Percentiles rank a stretch among this genome's conserved stretches.
Evolutionary conservation across 2,329 filamentous ascomycete genomes (phyloP).

Genomic region (Beauveria caledonica): DNA sequence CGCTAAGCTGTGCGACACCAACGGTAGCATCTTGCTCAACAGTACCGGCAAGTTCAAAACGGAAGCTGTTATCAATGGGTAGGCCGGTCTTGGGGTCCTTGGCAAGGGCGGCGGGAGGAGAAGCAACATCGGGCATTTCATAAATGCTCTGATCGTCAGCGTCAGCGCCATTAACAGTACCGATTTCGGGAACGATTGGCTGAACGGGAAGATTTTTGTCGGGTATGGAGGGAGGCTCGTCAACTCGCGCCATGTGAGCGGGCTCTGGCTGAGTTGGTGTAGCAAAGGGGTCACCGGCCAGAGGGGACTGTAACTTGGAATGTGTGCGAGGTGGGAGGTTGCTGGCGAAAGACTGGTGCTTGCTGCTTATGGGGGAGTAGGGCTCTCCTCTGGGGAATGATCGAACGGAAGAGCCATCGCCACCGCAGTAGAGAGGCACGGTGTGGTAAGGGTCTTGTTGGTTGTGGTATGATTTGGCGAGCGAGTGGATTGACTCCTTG

Average conservation of each 20-base stretch:
- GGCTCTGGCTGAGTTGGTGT: slow-evolving; percentile 26
- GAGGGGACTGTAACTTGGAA: slow-evolving; percentile 36
- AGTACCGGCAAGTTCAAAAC: slow-evolving; percentile 13
- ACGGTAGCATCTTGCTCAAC: slow-evolving; percentile 1
- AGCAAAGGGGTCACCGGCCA: slow-evolving; percentile 25
- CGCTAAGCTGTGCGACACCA: slow-evolving; percentile 15
- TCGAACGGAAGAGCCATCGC: slow-evolving; percentile 48
- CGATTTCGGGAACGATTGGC: slow-evolving; percentile 32
- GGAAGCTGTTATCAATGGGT: slow-evolving; percentile 13
- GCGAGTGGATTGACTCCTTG: slow-evolving; percentile 75
- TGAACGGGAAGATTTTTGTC: slow-evolving; percentile 23
- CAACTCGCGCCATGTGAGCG: slow-evolving; percentile 16
- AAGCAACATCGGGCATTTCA: slow-evolving; percentile 22
- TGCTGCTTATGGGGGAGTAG: slow-evolving; percentile 35
- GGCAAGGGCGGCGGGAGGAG: slow-evolving; percentile 22
- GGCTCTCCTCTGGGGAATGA: slow-evolving; percentile 38
- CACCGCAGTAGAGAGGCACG: slow-evolving; percentile 47
- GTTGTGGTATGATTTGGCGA: slow-evolving; percentile 66
- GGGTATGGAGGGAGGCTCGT: slow-evolving; percentile 15
- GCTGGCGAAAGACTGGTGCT: slow-evolving; percentile 23
- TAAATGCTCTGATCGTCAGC: slow-evolving; percentile 16
- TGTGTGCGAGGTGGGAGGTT: slow-evolving; percentile 28
- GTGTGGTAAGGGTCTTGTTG: slow-evolving; percentile 80
- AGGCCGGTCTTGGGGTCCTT: slow-evolving; percentile 20
- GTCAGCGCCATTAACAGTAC: slow-evolving; percentile 22